Conservation (phyloP, 1,139 yeast genomes). For the Yamadazyma pseudoaaseri region DNA sequence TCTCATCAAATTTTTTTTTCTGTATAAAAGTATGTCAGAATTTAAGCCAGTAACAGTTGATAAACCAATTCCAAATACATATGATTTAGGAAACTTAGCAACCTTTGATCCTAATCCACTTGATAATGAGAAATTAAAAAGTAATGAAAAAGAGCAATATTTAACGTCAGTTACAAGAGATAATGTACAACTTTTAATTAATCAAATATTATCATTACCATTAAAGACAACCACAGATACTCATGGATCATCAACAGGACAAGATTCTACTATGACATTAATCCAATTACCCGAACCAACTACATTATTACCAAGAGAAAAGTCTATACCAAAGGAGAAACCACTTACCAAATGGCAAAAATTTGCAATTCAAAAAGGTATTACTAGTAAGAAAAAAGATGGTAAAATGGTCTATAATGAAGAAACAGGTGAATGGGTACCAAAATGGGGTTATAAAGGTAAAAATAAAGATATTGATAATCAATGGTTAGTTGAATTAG, state of each 20-base stretch:
- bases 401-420: constrained; percentile 93
- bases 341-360: constrained; percentile 95
- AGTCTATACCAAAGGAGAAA: constrained; percentile 89
- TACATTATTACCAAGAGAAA: constrained; percentile 88
- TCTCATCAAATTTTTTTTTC: constrained; percentile 11
- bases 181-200: constrained; percentile 85
- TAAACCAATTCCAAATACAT: constrained; percentile 81
- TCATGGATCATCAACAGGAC: constrained; percentile 56
- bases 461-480: constrained; percentile 80
- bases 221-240: constrained; percentile 81
- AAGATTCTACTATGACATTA: constrained; percentile 76
- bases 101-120: constrained; percentile 86
- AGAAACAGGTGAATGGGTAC: constrained; percentile 90
- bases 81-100: constrained; percentile 83
- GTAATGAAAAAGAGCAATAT: constrained; percentile 59
- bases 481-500: constrained; percentile 97
- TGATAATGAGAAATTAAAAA: constrained; percentile 54
- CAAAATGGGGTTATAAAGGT: constrained; percentile 98
- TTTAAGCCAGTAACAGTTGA: constrained; percentile 80
- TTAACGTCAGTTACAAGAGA: constrained; percentile 78
- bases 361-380: constrained; percentile 95
- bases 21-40: constrained; percentile 23
- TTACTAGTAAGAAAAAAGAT: constrained; percentile 82
- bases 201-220: constrained; percentile 88
- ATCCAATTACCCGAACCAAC: constrained; percentile 83